A percentile compares a stretch with the other conserved stretches of the same genome.
These are phyloP conservation scores for Ophiosphaerella narmari DNA, from an alignment of 2,329 filamentous ascomycete species.

Conservation along the genomic window DNA sequence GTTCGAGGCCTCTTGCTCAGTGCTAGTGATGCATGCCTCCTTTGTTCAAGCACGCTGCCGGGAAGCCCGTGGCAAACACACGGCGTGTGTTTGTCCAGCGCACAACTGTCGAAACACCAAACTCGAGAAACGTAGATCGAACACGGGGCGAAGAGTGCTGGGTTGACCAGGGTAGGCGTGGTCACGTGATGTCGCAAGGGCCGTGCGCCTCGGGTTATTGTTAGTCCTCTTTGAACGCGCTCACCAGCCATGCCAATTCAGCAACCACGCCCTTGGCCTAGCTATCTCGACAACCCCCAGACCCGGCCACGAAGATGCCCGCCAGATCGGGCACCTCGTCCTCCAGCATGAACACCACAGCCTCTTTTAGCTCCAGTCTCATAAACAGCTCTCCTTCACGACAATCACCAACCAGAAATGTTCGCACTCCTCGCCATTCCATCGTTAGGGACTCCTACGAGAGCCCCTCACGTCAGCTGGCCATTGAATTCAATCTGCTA, in stretches of 20 bases:
- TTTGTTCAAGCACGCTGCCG: too few species aligned
- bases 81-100: too few species aligned
- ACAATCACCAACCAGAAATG: conserved; percentile 39
- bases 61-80: too few species aligned
- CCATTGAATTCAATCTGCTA: conserved; percentile 50
- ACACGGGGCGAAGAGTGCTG: not conserved
- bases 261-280: conserved; percentile 6
- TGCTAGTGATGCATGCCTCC: too few species aligned
- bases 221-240: conserved; percentile 16
- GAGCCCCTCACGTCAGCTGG: conserved; percentile 42
- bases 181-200: conserved; percentile 11
- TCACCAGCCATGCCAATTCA: conserved; percentile 31
- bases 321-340: conserved; percentile 40
- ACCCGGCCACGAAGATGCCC: conserved; percentile 28
- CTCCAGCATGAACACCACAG: conserved; percentile 40
- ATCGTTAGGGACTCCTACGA: conserved; percentile 31
- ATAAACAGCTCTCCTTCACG: conserved; percentile 36
- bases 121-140: too few species aligned
- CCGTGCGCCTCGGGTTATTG: conserved; percentile 9
- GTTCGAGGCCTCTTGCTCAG: too few species aligned
- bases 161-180: conserved; percentile 15
- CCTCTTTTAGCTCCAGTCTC: conserved; percentile 40
- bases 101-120: too few species aligned
- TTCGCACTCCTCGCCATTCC: conserved; percentile 27
- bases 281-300: conserved; percentile 4